Base-by-base conservation (phyloP, 495 filamentous ascomycete genomes). In the Daldinia childiae region DNA sequence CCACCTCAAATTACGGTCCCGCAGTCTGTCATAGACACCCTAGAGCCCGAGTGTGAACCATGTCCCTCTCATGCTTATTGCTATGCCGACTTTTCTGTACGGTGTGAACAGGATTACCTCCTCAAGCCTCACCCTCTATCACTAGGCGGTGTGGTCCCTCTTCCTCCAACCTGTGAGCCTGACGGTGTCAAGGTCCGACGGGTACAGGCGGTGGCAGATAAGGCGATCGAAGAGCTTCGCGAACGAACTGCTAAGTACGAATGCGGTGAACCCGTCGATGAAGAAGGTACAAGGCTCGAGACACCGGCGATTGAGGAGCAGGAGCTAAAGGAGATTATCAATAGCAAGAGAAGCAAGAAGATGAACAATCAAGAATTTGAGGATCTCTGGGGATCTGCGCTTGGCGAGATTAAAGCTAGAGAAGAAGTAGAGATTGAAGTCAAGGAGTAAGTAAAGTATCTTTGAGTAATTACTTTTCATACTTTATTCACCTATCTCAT, bases 31-130 rank as follows among this genome's bases (percentile, higher is more conserved):
- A 85, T 85, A 48, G 81, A 86, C 45, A 67, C 93, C 7, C 69
- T 87, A n/a, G 90, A 94, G 72, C 94, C 94, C 2, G 84, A 90
- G 64, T 99, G 95, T 79, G 95, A 98, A 73, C 91, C 92, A 27
- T 99, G 95, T 77, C 95, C 95, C 24, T 84, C 88, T 21, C 95
- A 99, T 81, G 95, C 95, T 1, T 92, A 90, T 74, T 99, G 95
- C 79, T 97, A 90, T 73, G 83, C 87, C 4, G 85, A 91, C 61
- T 90, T 95, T 54, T 84, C 90, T 55, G 90, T 90, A 9, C 86
- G 85, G 32, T 99, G 95, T 77, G 93, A 98, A 72, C 84, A 88
- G 57, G 95, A 94, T 75, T 99, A 94, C 74, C 84, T 98, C 54
- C 85, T 95, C 29, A 90, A 91, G 76, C 86, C 90, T 6, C 95